Conservation (phyloP, 2,329 filamentous ascomycete species). For the Aspergillus caelatus region DNA sequence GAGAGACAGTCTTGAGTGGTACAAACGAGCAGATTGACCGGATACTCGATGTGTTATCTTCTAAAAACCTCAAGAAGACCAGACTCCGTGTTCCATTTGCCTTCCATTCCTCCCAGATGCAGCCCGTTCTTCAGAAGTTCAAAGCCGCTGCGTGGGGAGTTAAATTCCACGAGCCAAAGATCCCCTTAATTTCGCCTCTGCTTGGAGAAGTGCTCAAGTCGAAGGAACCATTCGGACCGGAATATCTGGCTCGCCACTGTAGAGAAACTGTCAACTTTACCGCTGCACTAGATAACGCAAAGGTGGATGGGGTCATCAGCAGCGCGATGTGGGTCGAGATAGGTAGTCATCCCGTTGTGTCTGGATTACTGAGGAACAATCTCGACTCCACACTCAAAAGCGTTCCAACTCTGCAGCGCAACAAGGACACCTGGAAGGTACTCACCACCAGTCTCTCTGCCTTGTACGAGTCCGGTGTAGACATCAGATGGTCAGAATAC, state of each 20-base stretch:
- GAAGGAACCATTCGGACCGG: slow-evolving; percentile 55
- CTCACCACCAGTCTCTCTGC: slow-evolving; percentile 38
- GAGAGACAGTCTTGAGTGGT: slow-evolving; percentile 48
- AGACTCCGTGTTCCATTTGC: slow-evolving; percentile 49
- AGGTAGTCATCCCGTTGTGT: slow-evolving; percentile 52
- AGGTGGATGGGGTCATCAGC: slow-evolving; percentile 53
- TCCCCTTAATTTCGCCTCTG: slow-evolving; percentile 52
- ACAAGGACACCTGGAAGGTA: slow-evolving; percentile 48
- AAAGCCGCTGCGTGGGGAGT: slow-evolving; percentile 40
- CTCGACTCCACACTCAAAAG: slow-evolving; percentile 62
- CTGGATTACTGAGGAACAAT: slow-evolving; percentile 55
- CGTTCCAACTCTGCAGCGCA: slow-evolving; percentile 43
- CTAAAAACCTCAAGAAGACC: slow-evolving; percentile 43
- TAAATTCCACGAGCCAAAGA: slow-evolving; percentile 41
- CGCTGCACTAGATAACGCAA: slow-evolving; percentile 40
- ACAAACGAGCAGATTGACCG: slow-evolving; percentile 39
- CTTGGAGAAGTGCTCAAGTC: slow-evolving; percentile 46
- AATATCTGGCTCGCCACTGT: slow-evolving; percentile 48
- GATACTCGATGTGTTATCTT: slow-evolving; percentile 37
- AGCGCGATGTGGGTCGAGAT: slow-evolving; percentile 74
- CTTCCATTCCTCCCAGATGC: slow-evolving; percentile 52
- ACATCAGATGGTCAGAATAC: slow-evolving; percentile 47
- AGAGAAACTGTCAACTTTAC: slow-evolving; percentile 52
- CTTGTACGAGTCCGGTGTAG: slow-evolving; percentile 42
- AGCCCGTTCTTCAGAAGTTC: slow-evolving; percentile 49